Conservation (phyloP, 495 filamentous ascomycete species). For the Niebla homalea region DNA sequence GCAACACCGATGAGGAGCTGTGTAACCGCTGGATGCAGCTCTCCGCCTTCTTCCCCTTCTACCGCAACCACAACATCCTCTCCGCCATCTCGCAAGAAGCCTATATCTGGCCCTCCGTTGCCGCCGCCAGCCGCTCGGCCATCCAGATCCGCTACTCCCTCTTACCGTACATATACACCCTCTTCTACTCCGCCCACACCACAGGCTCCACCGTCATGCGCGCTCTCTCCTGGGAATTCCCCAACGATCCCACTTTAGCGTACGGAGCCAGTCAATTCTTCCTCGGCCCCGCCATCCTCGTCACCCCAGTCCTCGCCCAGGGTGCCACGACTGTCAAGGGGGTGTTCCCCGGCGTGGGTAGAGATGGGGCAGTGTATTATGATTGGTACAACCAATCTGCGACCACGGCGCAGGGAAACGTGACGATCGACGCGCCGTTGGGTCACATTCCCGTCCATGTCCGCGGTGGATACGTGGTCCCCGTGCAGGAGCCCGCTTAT, state of each 20-base stretch:
- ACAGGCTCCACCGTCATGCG: constrained; percentile 67
- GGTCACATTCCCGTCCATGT: constrained; percentile 70
- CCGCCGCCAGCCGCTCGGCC: constrained; percentile 48
- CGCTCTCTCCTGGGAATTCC: constrained; percentile 74
- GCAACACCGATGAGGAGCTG: constrained; percentile 59
- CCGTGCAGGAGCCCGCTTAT: constrained; percentile 57
- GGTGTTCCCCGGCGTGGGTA: constrained; percentile 59
- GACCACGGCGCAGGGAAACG: constrained; percentile 39
- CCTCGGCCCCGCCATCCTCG: constrained; percentile 55
- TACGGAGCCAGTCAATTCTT: constrained; percentile 63
- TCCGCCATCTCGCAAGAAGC: constrained; percentile 57
- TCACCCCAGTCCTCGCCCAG: constrained; percentile 59
- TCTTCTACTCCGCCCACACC: constrained; percentile 55
- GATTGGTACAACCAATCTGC: constrained; percentile 62
- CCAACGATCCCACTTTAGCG: constrained; percentile 57
- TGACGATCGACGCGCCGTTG: constrained; percentile 60
- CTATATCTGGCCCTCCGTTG: constrained; percentile 59
- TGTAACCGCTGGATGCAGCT: constrained; percentile 84
- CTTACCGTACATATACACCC: constrained; percentile 72
- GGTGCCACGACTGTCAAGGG: constrained; percentile 54
- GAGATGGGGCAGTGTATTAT: constrained; percentile 49
- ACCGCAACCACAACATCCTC: constrained; percentile 67
- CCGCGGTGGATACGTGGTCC: constrained; percentile 55
- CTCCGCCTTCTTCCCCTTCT: constrained; percentile 78
- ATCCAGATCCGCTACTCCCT: constrained; percentile 65